These are phyloP conservation scores for Cordyceps cicadae DNA, from an alignment of 2,329 filamentous ascomycete species.

Conservation along the genomic window DNA sequence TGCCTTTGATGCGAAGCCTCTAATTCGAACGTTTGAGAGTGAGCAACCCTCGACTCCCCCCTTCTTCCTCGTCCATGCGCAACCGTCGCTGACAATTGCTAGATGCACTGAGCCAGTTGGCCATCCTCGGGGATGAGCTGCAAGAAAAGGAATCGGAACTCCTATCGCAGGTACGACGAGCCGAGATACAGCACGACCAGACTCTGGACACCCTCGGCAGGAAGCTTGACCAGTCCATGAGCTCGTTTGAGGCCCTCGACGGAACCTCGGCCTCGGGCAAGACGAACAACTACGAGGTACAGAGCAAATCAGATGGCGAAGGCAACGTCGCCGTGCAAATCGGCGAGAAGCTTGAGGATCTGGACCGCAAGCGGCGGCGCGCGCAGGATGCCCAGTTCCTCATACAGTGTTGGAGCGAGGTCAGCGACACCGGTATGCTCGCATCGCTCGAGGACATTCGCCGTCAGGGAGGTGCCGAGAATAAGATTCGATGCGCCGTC, in stretches of 20 bases:
- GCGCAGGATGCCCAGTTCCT: constrained; percentile 91
- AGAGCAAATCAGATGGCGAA: constrained; percentile 43
- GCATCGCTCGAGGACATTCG: constrained; percentile 83
- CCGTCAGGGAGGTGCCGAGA: constrained; percentile 74
- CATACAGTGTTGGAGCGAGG: constrained; percentile 94
- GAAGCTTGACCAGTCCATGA: constrained; percentile 87
- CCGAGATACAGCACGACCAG: constrained; percentile 84
- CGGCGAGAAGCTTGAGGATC: constrained; percentile 84
- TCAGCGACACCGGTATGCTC: constrained; percentile 81
- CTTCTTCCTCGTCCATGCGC: neutral
- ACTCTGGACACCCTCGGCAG: constrained; percentile 80
- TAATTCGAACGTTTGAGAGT: constrained; percentile 92
- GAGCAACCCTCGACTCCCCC: constrained; percentile 12
- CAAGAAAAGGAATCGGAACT: constrained; percentile 87
- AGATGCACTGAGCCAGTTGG: constrained; percentile 61
- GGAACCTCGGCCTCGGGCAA: constrained; percentile 62
- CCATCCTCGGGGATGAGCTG: constrained; percentile 69
- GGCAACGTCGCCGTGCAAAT: constrained; percentile 93
- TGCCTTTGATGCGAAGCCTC: constrained; percentile 86
- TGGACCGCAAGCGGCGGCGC: constrained; percentile 82
- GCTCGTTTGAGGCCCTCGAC: constrained; percentile 85
- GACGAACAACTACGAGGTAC: constrained; percentile 24
- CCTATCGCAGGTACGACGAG: constrained; percentile 78
- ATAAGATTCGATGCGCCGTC: constrained; percentile 87
- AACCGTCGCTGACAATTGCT: constrained; percentile 13